Conservation (phyloP, 345 rosid species). For the Passiflora organensis region DNA sequence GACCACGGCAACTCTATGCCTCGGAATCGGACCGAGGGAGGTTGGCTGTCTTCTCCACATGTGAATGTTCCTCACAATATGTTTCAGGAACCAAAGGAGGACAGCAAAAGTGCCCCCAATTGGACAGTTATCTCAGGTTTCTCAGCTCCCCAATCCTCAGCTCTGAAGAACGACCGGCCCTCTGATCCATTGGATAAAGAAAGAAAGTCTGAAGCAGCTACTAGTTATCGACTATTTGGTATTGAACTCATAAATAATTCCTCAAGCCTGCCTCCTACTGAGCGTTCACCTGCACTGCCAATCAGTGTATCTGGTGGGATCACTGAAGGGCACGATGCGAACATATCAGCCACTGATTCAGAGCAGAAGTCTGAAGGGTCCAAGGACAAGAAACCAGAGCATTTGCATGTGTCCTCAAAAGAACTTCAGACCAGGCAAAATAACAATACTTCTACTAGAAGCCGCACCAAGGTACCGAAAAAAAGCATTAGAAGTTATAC, state of each 20-base stretch:
- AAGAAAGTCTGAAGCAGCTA: constrained; percentile 13
- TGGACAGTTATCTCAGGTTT: constrained; percentile 44
- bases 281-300: constrained; percentile 10
- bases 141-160: constrained; percentile 33
- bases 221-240: constrained; percentile 24
- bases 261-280: background rate
- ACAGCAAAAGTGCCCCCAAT: constrained; percentile 39
- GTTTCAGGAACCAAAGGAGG: constrained; percentile 46
- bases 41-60: constrained; percentile 48
- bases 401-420: constrained; percentile 39
- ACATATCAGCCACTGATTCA: constrained; percentile 34
- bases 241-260: constrained; percentile 19
- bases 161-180: constrained; percentile 29
- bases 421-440: constrained; percentile 57
- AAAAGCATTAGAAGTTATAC: constrained; percentile 32
- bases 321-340: constrained; percentile 27
- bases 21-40: constrained; percentile 39
- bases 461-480: constrained; percentile 24
- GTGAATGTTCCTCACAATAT: constrained; percentile 38
- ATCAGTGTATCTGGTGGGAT: constrained; percentile 7
- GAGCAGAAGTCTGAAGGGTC: constrained; percentile 49
- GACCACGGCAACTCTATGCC: constrained; percentile 34
- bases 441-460: constrained; percentile 17
- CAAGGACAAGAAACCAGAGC: constrained; percentile 53
- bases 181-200: constrained; percentile 10